These are phyloP conservation scores for Bipolaris zeicola DNA, from an alignment of 2,329 filamentous ascomycete genomes.

Conservation along the genomic window DNA sequence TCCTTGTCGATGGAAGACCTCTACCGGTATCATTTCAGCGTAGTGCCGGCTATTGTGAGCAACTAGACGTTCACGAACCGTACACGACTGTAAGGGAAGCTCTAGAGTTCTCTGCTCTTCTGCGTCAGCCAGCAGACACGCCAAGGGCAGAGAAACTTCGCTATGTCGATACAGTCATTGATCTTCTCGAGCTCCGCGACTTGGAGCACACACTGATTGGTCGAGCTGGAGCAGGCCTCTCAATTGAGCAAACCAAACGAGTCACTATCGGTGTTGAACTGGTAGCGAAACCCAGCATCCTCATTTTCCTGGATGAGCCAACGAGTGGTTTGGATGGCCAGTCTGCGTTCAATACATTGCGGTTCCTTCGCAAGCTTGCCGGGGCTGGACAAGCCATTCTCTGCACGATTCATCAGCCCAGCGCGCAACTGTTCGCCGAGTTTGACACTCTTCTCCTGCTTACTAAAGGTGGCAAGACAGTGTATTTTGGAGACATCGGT, in stretches of 20 bases:
- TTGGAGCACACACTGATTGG: constrained; percentile 62
- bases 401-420: constrained; percentile 93
- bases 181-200: constrained; percentile 63
- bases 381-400: constrained; percentile 80
- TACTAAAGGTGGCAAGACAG: constrained; percentile 71
- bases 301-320: constrained; percentile 61
- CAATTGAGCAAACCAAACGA: constrained; percentile 64
- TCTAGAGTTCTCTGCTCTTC: constrained; percentile 63
- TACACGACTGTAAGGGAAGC: constrained; percentile 65
- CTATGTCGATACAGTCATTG: constrained; percentile 65
- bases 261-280: constrained; percentile 61
- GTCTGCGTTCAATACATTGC: constrained; percentile 85
- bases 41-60: constrained; percentile 65
- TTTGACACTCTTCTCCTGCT: constrained; percentile 81
- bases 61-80: constrained; percentile 64
- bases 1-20: constrained; percentile 73
- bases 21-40: constrained; percentile 81
- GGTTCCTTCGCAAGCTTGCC: constrained; percentile 82
- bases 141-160: constrained; percentile 61
- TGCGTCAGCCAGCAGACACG: constrained; percentile 61
- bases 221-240: constrained; percentile 23
- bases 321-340: constrained; percentile 79
- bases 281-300: constrained; percentile 26
- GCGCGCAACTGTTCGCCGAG: constrained; percentile 84
- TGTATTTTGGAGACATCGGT: constrained; percentile 81